A percentile compares a stretch with the other conserved stretches of the same genome.
Evolutionary conservation across 345 rosid genomes (phyloP).

Genomic region (Bretschneidera sinensis): DNA sequence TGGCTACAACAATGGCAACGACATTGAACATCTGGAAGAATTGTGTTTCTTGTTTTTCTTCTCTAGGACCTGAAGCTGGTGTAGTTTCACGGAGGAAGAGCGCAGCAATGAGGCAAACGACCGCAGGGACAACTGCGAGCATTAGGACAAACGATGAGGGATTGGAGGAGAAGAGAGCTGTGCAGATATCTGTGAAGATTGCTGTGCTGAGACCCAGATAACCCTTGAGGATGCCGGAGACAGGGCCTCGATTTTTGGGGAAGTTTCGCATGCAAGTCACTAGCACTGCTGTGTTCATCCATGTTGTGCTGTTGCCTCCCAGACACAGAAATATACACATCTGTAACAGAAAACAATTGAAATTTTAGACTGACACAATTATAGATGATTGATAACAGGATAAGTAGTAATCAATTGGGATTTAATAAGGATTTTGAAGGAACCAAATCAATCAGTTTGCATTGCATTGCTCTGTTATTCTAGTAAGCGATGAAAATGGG

Average conservation of each 20-base stretch:
- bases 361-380: too few species aligned
- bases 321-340: constrained; percentile 57
- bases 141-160: constrained; percentile 45
- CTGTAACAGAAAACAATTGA: constrained; percentile 21
- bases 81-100: constrained; percentile 41
- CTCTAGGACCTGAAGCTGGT: constrained; percentile 18
- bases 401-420: too few species aligned
- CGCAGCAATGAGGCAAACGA: constrained; percentile 41
- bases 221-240: constrained; percentile 59
- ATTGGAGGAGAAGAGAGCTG: constrained; percentile 45
- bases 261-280: constrained; percentile 65
- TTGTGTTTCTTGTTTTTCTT: constrained; percentile 32
- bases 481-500: too few species aligned
- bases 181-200: constrained; percentile 51
- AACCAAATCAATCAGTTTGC: too few species aligned
- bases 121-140: constrained; percentile 48
- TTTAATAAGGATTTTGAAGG: too few species aligned
- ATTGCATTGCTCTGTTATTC: too few species aligned
- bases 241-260: constrained; percentile 52
- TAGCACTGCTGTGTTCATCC: constrained; percentile 68
- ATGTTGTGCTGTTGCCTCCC: constrained; percentile 66
- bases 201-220: constrained; percentile 63
- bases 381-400: too few species aligned
- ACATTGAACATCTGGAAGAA: constrained; percentile 39
- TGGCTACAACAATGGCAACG: constrained; percentile 43